Evolutionary conservation across 2,329 filamentous ascomycete genomes (phyloP), one percentile per base, ranked within the genome.

Genomic region (Berkeleyomyces rouxiae): DNA sequence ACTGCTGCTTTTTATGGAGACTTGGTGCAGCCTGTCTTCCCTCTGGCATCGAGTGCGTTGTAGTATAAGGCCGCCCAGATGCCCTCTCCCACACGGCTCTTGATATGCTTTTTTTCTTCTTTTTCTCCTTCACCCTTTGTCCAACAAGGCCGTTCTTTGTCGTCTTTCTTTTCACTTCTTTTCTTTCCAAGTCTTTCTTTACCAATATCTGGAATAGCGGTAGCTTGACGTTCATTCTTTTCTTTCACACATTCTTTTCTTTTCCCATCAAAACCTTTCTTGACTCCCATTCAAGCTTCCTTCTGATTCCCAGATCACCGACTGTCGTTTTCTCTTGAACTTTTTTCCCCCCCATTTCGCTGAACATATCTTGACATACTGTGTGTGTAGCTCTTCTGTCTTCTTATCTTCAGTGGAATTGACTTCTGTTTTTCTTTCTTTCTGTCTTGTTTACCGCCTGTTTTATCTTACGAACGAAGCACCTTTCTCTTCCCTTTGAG

Each of bases 141-240:
- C 57, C 58, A 58, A 49, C 39, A 60, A 65, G 62, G 71, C 70
- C 70, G 70, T 67, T 67, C 68, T 64, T 68, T 66, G 70, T 67
- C 64, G 67, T 68, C 70, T 65, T 59, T 53, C 65, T 62, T 64
- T 65, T 66, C 61, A 62, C 64, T 68, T 71, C 66, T 70, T 61
- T 46, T 61, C 61, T 57, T 63, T 65, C 63, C 61, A 58, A 49
- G 63, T 64, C 63, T 63, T 55, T 65, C 63, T 46, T 65, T 65
- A 61, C 58, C 55, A 55, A 55, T 55, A 55, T 55, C 51, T 55
- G 51, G 63, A 65, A 65, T 49, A 62, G 63, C 57, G 62, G 63
- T 65, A 63, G 63, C 58, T 65, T 61, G 63, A 65, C 57, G 61
- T 61, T 65, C 55, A 37, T 61, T 65, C 58, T 60, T 59, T 37